These are phyloP conservation scores for Flagelloscypha sp. DNA, from an alignment of 768 basidiomycete species.

Conservation along the genomic window DNA sequence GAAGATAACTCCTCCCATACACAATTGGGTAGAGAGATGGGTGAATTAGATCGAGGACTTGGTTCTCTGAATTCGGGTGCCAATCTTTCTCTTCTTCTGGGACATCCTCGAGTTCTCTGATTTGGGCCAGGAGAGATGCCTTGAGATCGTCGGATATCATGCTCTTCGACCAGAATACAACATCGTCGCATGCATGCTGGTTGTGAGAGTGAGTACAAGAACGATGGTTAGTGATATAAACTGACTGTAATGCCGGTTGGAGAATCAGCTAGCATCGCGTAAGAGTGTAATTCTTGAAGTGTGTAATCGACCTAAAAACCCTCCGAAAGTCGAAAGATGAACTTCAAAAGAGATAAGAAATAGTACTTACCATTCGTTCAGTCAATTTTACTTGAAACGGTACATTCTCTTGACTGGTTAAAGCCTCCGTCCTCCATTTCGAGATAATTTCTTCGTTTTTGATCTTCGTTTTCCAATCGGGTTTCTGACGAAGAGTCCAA, in stretches of 20 bases:
- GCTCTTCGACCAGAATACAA: conserved; percentile 21
- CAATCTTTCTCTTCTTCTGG: conserved; percentile 31
- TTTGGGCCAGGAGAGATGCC: conserved; percentile 16
- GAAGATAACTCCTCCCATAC: conserved; percentile 22
- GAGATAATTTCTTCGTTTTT: conserved; percentile 5
- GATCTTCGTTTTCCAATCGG: conserved; percentile 11
- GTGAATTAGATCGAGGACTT: conserved; percentile 38
- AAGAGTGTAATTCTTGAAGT: conserved; percentile 12
- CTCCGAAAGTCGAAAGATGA: too few relatives aligned
- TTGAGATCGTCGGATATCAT: conserved; percentile 20
- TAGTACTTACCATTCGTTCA: conserved; percentile 7
- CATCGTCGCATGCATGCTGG: conserved; percentile 14
- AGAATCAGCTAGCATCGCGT: conserved; percentile 10
- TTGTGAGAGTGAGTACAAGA: too few relatives aligned
- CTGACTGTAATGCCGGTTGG: conserved; percentile 11
- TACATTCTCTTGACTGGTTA: conserved; percentile 5
- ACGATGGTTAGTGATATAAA: too few relatives aligned
- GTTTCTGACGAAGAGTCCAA: conserved; percentile 12
- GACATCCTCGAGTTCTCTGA: conserved; percentile 26
- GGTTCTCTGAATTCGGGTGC: conserved; percentile 35
- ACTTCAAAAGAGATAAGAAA: too few relatives aligned
- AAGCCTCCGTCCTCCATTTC: conserved; percentile 12
- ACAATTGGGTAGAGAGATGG: conserved; percentile 34
- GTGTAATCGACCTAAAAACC: conserved; percentile 11
- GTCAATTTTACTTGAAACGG: conserved; percentile 4